Percentiles rank a stretch among this genome's conserved stretches.
Conservation (phyloP, 208 protist genomes). For the Porcisia hertigi region DNA sequence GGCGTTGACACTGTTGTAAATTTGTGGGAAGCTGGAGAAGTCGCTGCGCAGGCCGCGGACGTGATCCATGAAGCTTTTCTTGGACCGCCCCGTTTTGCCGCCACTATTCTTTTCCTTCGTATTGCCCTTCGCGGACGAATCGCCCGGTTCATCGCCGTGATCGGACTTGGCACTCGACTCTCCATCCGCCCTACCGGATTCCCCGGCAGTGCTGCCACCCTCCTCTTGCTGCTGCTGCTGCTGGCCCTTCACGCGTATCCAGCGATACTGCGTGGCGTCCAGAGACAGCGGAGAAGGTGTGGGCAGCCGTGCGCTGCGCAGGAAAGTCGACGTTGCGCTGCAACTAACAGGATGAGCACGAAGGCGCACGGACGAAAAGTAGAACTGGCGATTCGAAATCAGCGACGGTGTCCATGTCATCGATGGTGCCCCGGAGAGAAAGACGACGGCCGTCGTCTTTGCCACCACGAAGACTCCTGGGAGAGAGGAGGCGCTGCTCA, state of each 20-base stretch:
- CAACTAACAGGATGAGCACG: not conserved
- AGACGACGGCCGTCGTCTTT: not conserved
- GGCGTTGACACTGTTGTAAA: constrained; percentile 91
- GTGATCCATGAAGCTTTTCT: constrained; percentile 60
- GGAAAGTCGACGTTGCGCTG: not conserved
- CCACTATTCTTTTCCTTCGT: constrained; percentile 23
- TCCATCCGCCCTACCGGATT: not conserved
- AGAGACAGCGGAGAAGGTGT: not conserved
- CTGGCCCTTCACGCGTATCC: constrained; percentile 24
- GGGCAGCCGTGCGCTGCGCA: constrained; percentile 4
- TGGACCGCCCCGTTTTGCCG: constrained; percentile 21
- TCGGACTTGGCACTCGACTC: constrained; percentile 3
- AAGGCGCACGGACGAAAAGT: not conserved
- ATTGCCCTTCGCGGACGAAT: constrained; percentile 4
- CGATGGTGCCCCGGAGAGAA: not conserved
- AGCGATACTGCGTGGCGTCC: constrained; percentile 13
- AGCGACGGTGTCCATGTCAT: not conserved
- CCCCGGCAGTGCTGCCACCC: not conserved
- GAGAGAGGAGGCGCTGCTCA: not conserved
- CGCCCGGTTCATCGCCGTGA: not conserved
- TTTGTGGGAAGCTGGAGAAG: constrained; percentile 78
- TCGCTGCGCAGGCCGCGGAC: constrained; percentile 68
- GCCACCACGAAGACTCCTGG: not conserved
- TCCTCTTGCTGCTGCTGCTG: constrained; percentile 7
- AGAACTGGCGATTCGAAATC: not conserved